Evolutionary conservation across 2,329 filamentous ascomycete species (phyloP), one percentile per base, ranked within the genome.

Genomic region (Endothia cerciana): DNA sequence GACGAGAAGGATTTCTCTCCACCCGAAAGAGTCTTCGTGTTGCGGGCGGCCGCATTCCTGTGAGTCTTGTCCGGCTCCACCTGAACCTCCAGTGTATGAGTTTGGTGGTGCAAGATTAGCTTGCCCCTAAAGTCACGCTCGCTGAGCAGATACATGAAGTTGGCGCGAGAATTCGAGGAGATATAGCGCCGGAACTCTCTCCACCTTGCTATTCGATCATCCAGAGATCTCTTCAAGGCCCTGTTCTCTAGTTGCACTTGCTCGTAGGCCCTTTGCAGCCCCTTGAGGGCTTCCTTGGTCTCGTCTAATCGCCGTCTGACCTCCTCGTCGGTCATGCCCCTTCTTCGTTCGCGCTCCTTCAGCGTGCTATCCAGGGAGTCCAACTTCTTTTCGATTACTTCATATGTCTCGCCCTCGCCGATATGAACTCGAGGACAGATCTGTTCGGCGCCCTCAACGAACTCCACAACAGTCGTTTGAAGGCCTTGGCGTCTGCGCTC

Each of bases 1-100:
- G 94, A 97, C 3, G 94, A 96, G 77, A 98, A 99, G 0, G 94
- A 98, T 77, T 99, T 99, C 76, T 99, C 95, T 38, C 95, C 95
- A 62, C 95, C 95, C 10, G 94, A 97, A 1, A 99, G 82, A 0
- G 94, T 98, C 79, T 93, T 97, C 30, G 95, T 94, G 73, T 91
- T 91, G 60, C 94, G 87, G 2, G 93, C 93, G 4, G 86, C 83
- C 28, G 86, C 87, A 68, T 85, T 89, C 71, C 85, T 87, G 70
- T 85, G 89, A 28, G 91, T 95, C 73, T 87, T 83, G 68, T 90
- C 87, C 0, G 88, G 88, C 74, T 90, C 87, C 68, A 94, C 91
- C 69, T 91, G 85, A 66, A 99, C 86, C 69, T 94, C 89, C 45
- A 99, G 86, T 64, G 86, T 83, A 71, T 90, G 90, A n/a, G 83